These are phyloP conservation scores for Neofusicoccum laricinum DNA, from an alignment of 2,329 filamentous ascomycete species.

Conservation along the genomic window DNA sequence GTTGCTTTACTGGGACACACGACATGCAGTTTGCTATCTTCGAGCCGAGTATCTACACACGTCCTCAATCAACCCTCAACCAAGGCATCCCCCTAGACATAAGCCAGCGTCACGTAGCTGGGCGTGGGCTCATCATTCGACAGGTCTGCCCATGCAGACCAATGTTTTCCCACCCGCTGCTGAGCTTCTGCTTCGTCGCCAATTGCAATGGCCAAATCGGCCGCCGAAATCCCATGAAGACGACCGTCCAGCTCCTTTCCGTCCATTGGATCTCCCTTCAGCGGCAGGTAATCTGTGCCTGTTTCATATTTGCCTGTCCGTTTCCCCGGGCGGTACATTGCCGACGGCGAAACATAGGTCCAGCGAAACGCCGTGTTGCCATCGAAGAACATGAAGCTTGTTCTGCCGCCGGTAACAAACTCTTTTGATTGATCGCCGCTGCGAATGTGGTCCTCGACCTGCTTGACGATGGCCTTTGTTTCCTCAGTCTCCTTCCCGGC, in stretches of 20 bases:
- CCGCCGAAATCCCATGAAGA: slow-evolving; percentile 32
- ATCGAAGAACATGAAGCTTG: slow-evolving; percentile 37
- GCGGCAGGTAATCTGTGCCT: slow-evolving; percentile 31
- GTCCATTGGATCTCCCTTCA: slow-evolving; percentile 25
- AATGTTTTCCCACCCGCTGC: slow-evolving; percentile 30
- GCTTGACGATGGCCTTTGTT: not conserved
- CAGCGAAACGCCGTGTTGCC: slow-evolving; percentile 32
- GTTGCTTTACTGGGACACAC: too few relatives aligned
- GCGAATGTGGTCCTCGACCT: slow-evolving; percentile 22
- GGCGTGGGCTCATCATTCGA: slow-evolving; percentile 27
- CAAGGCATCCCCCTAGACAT: slow-evolving; percentile 17
- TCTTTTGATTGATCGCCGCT: slow-evolving; percentile 26
- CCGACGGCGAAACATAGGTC: slow-evolving; percentile 33
- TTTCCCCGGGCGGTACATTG: slow-evolving; percentile 33
- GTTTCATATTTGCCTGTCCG: slow-evolving; percentile 32
- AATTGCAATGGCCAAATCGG: slow-evolving; percentile 35
- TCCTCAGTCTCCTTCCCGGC: slow-evolving; percentile 18
- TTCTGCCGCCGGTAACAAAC: slow-evolving; percentile 33
- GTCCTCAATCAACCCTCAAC: too few relatives aligned
- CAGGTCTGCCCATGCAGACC: slow-evolving; percentile 31
- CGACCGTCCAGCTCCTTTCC: slow-evolving; percentile 29
- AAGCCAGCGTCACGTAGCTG: slow-evolving; percentile 27
- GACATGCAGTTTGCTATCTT: too few relatives aligned
- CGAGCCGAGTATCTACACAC: too few relatives aligned
- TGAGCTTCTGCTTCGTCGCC: slow-evolving; percentile 32